These are phyloP conservation scores for Fusarium heterosporum DNA, from an alignment of 2,329 filamentous ascomycete genomes.

Conservation along the genomic window DNA sequence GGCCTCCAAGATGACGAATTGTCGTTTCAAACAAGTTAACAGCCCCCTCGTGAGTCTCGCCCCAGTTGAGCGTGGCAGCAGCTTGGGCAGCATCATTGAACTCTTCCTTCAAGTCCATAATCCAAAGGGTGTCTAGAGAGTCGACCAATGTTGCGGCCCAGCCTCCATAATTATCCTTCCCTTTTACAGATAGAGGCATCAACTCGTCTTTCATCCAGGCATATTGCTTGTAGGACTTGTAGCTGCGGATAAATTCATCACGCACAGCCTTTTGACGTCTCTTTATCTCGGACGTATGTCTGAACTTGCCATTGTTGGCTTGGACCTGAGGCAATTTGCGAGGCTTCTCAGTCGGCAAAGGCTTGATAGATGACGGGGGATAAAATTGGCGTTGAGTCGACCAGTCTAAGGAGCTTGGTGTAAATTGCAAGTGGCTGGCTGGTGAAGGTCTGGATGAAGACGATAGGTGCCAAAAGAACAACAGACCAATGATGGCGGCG, in stretches of 20 bases:
- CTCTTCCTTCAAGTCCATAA: slow-evolving; percentile 70
- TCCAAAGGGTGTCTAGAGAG: slow-evolving; percentile 70
- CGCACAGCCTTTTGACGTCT: slow-evolving; percentile 56
- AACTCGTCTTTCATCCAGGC: slow-evolving; percentile 68
- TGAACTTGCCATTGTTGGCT: slow-evolving; percentile 44
- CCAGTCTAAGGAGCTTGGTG: slow-evolving; percentile 51
- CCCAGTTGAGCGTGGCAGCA: slow-evolving; percentile 64
- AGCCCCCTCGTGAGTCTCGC: slow-evolving; percentile 55
- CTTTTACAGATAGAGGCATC: slow-evolving; percentile 60
- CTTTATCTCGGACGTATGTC: slow-evolving; percentile 36
- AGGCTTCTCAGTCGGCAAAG: slow-evolving; percentile 48
- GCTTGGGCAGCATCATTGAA: slow-evolving; percentile 62
- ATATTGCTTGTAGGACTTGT: slow-evolving; percentile 64
- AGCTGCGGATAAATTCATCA: slow-evolving; percentile 57
- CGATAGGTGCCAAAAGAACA: slow-evolving; percentile 21
- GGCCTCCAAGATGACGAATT: slow-evolving; percentile 64
- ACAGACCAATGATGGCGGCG: neutral
- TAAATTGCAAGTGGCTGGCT: slow-evolving; percentile 32
- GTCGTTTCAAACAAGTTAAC: slow-evolving; percentile 68
- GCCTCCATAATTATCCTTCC: slow-evolving; percentile 63
- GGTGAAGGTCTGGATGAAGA: neutral
- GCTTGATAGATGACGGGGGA: slow-evolving; percentile 50
- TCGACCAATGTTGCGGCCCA: slow-evolving; percentile 73
- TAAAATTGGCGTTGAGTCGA: slow-evolving; percentile 44
- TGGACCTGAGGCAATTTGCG: slow-evolving; percentile 50